Percentiles rank a stretch among this genome's conserved stretches.
Evolutionary conservation across 768 basidiomycete genomes (phyloP).

Genomic region (Stropharia rugosoannulata): DNA sequence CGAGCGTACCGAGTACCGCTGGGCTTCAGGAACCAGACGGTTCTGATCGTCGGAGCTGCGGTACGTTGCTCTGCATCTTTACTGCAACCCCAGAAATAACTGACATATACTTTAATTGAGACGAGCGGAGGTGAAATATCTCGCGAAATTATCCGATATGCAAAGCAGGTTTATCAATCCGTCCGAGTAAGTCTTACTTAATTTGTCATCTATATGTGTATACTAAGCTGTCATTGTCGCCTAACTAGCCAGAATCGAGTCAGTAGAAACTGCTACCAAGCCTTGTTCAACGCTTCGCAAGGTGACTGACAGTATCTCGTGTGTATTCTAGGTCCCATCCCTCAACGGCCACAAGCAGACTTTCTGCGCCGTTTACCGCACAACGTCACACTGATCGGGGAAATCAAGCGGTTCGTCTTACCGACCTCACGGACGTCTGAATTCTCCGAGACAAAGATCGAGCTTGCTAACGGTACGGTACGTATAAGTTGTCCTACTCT

Average conservation of each 20-base stretch:
- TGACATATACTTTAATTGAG: slow-evolving; percentile 14
- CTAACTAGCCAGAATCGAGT: no score
- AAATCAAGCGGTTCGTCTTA: slow-evolving; percentile 36
- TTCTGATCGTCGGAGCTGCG: no score
- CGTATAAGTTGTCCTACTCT: slow-evolving; percentile 4
- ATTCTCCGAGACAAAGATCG: slow-evolving; percentile 27
- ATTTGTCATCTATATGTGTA: no score
- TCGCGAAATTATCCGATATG: slow-evolving; percentile 29
- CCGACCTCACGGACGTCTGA: slow-evolving; percentile 11
- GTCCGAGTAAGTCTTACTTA: slow-evolving; percentile 18
- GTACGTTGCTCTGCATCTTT: no score
- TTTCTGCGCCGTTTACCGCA: slow-evolving; percentile 23
- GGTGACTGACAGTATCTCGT: no score
- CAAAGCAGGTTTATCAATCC: slow-evolving; percentile 31
- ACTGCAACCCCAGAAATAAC: slow-evolving; percentile 4
- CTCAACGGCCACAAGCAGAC: slow-evolving; percentile 11
- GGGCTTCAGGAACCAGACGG: no score
- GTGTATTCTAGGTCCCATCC: slow-evolving; percentile 12
- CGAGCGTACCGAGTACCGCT: no score
- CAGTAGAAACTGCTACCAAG: no score
- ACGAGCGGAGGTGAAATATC: slow-evolving; percentile 36
- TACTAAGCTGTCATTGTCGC: no score
- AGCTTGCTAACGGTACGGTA: slow-evolving; percentile 38
- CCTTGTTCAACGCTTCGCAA: no score
- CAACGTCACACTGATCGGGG: slow-evolving; percentile 37